Percentiles rank a stretch among this genome's conserved stretches.
Evolutionary conservation across 164 flowering plant species (phyloP).

Genomic region (Tinospora cordifolia): DNA sequence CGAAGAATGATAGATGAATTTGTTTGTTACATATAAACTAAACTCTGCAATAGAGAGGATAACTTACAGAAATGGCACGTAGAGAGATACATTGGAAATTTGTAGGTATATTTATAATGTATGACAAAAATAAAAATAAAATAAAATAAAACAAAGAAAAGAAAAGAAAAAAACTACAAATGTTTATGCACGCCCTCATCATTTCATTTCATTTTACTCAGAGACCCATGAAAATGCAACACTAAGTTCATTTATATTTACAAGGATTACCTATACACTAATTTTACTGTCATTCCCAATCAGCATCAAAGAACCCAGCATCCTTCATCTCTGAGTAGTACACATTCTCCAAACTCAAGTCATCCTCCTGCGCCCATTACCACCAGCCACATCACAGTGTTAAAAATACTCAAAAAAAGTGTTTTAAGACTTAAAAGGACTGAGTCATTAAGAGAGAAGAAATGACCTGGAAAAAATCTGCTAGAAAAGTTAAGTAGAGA

Average conservation of each 20-base stretch:
- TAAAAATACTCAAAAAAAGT: neutral
- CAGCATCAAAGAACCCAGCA: slow-evolving; percentile 84
- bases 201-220: too few species aligned
- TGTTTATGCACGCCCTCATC: too few species aligned
- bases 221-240: too few species aligned
- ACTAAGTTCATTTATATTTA: neutral
- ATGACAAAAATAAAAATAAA: too few species aligned
- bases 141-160: too few species aligned
- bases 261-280: neutral
- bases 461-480: slow-evolving; percentile 89
- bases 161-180: too few species aligned
- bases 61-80: too few species aligned
- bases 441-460: neutral
- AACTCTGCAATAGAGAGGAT: too few species aligned
- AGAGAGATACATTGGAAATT: too few species aligned
- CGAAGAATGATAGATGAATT: too few species aligned
- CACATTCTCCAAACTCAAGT: slow-evolving; percentile 64
- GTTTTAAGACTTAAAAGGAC: neutral
- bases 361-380: slow-evolving; percentile 57
- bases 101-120: too few species aligned
- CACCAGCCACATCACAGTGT: neutral
- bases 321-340: slow-evolving; percentile 90
- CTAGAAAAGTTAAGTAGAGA: slow-evolving; percentile 60
- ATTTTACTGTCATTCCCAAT: slow-evolving; percentile 43
- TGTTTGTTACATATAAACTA: too few species aligned